Percentiles rank a stretch among this genome's conserved stretches.
Conservation (phyloP, 768 basidiomycete genomes). For the Postia placenta region DNA sequence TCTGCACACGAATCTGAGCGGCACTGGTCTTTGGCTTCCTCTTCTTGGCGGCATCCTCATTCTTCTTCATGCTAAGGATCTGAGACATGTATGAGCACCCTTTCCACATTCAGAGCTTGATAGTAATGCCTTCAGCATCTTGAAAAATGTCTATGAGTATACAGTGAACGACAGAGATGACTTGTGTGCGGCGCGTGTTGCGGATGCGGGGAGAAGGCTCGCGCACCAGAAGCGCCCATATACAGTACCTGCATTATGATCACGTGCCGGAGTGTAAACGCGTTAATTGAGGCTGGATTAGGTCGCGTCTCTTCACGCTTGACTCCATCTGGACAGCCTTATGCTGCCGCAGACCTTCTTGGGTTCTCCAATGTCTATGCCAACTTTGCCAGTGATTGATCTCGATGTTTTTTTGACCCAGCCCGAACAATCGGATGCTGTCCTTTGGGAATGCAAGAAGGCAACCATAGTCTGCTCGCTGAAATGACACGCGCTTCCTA, state of each 20-base stretch:
- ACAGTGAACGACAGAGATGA: not conserved
- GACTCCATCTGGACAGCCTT: no score
- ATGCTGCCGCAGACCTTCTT: not conserved
- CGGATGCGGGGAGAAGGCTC: no score
- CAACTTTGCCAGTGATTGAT: slow-evolving; percentile 68
- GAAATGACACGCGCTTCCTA: not conserved
- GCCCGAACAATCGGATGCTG: slow-evolving; percentile 37
- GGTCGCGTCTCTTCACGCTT: no score
- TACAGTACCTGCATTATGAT: not conserved
- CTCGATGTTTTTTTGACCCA: slow-evolving; percentile 63
- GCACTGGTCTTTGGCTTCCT: slow-evolving; percentile 98
- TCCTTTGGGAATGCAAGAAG: slow-evolving; percentile 60
- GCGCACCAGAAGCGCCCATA: no score
- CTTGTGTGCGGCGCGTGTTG: not conserved
- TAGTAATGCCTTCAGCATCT: slow-evolving; percentile 15
- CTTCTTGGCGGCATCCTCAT: slow-evolving; percentile 94
- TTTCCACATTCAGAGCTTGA: no score
- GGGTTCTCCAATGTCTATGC: slow-evolving; percentile 25
- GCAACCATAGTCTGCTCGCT: slow-evolving; percentile 25
- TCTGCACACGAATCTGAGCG: slow-evolving; percentile 98
- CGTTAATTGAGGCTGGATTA: not conserved
- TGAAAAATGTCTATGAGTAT: not conserved
- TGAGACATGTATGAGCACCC: slow-evolving; percentile 23
- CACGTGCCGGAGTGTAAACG: not conserved
- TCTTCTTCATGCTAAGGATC: slow-evolving; percentile 99